Evolutionary conservation across 805 yeast genomes (phyloP), one percentile per base, ranked within the genome.

Genomic region (Cephaloascus fragrans): DNA sequence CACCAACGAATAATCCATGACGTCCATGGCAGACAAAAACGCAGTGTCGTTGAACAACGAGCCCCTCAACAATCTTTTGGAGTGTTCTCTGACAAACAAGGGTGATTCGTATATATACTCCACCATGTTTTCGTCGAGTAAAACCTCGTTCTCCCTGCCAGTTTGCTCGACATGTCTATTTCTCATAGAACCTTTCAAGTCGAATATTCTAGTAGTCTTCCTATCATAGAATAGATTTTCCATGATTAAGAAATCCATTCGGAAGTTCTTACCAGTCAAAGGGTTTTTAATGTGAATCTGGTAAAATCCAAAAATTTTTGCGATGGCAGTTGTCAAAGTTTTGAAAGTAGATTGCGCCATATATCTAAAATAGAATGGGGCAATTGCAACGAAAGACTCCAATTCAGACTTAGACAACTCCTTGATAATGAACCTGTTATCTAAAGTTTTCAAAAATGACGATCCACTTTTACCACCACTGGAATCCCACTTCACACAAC

Each of bases 401-500:
- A 90, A 67, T 57, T 93, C 99, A 1, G 83, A 71, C 47, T 83
- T 85, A 4, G 95, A 80, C 34, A 93, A 64, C 52, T 93, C 96
- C 59, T 93, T 93, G 34, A 93, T 77, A 38, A 93, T 84, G 46
- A 88, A 80, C 42, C 97, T 63, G 52, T 88, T 86, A 60, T 93
- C 98, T 35, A 86, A 61, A 0, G 98, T 93, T 53, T 93, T 93
- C 57, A 93, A 65, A 56, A 93, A 93, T 2, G 87, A 86, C 3
- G 96, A 87, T 0, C 97, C 97, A 56, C 96, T 85, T 54, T 93
- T 93, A 29, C 99, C 99, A 32, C 99, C 99, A 19, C 80, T 75
- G 0, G 95, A 83, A 51, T 90, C 89, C 97, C 97, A 94, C 52
- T 88, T 85, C 12, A 88, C 77, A 61, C 99, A 93, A 44, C 98